A percentile compares a stretch with the other conserved stretches of the same genome.
phyloP scores from a whole-genome alignment of 192 early-diverging fungal genomes.

The Ramicandelaber brevisporus region DNA sequence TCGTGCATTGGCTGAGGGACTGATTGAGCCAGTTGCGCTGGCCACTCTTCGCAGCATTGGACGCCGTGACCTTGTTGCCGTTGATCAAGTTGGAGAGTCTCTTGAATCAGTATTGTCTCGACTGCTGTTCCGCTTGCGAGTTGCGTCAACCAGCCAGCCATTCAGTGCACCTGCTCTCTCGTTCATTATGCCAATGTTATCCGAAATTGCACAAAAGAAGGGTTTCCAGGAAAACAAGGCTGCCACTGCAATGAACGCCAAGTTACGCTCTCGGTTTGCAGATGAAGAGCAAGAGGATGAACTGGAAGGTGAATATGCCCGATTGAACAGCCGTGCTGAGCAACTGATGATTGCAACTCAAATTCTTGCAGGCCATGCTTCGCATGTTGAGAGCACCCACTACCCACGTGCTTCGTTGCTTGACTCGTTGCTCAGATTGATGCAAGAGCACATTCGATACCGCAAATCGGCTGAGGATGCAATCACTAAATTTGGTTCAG shows the following conservation, averaged over 20 bases:
- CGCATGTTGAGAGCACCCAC: slow-evolving; percentile 17
- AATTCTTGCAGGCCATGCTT: slow-evolving; percentile 31
- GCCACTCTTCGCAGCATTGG: no score
- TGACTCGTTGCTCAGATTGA: slow-evolving; percentile 25
- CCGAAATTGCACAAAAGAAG: slow-evolving; percentile 27
- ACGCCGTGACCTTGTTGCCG: slow-evolving; percentile 2
- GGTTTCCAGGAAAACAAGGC: slow-evolving; percentile 22
- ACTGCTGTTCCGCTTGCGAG: slow-evolving; percentile 37
- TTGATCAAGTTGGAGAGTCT: slow-evolving; percentile 1
- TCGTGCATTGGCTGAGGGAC: no score
- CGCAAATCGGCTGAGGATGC: slow-evolving; percentile 24
- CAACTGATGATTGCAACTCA: slow-evolving; percentile 40
- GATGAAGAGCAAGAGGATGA: slow-evolving; percentile 9
- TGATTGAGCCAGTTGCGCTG: no score
- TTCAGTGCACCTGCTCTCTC: slow-evolving; percentile 32
- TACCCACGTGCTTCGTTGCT: slow-evolving; percentile 37
- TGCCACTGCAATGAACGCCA: slow-evolving; percentile 12
- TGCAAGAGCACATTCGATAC: slow-evolving; percentile 29
- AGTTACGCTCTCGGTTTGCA: slow-evolving; percentile 14
- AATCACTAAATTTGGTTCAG: no score
- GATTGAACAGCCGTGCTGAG: slow-evolving; percentile 17
- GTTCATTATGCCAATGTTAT: slow-evolving; percentile 35
- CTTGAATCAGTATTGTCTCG: slow-evolving; percentile 20
- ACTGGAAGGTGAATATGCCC: slow-evolving; percentile 18
- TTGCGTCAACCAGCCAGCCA: slow-evolving; percentile 23